Base-by-base conservation (phyloP, 768 basidiomycete species). In the Megacollybia marginata region DNA sequence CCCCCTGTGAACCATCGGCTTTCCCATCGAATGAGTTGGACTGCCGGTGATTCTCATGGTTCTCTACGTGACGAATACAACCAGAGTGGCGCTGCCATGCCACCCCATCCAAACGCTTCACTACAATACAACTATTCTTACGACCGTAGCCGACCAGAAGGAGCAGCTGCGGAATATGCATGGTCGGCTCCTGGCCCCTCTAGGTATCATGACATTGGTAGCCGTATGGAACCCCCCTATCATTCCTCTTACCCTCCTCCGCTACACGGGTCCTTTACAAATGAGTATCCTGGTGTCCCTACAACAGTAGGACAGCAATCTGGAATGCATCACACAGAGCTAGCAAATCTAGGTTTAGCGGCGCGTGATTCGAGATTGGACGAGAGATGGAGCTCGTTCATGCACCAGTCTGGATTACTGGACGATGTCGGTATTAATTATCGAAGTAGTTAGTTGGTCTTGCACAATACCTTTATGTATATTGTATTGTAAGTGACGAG, bases 341-440 rank as follows among this genome's bases (percentile, higher is more conserved):
- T 85, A 15, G 75, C 79, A 0, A 73, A 79, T 48, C 69, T 86
- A 4, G 85, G 85, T 7, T 65, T 86, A 20, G 79, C 80, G 5
- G 67, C 81, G 9, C 67, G 77, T 19, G 74, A 75, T 51, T 77
- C 78, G 42, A 65, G 76, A 34, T 57, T 82, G 35, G 78, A 79
- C 46, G 76, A 78, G 57, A 66, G 78, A 19, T 83, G 81, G 81
- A 73, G 73, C 48, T 74, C 73, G 28, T 82, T 83, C 56, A 78
- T 83, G 78, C 74, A 75, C 19, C 75, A 81, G 48, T 76, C 74
- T 8, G 76, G 79, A 1, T 47, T 69, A 9, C 49, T 69, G 48
- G 68, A 67, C 20, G 23, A 28, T 28, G 23, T 28, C 23, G 68
- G 60, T n/a, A 54, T 60, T 9, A 51, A 61, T 43, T 61, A 57